Conservation (phyloP, 345 rosid species). For the Rhodomyrtus tomentosa region DNA sequence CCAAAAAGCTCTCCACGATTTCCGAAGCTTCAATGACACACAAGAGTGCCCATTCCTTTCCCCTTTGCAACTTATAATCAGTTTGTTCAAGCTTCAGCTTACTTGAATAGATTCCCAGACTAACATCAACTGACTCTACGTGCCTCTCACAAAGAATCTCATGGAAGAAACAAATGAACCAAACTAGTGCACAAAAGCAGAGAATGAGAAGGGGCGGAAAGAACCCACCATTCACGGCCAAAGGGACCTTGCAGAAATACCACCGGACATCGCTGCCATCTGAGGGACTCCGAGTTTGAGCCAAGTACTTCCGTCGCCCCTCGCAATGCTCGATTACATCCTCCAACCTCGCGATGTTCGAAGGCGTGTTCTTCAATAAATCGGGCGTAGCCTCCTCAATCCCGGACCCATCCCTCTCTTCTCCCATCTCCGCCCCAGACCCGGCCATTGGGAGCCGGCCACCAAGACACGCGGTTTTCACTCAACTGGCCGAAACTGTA, state of each 20-base stretch:
- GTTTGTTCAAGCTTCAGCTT: not conserved
- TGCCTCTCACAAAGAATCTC: not conserved
- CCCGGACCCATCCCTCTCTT: not conserved
- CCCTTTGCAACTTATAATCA: not conserved
- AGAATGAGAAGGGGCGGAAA: not conserved
- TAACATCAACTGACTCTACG: not conserved
- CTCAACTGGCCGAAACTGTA: not conserved
- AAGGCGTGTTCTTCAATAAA: conserved; percentile 82
- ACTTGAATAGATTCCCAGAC: not conserved
- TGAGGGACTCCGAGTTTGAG: conserved; percentile 75
- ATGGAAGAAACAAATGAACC: not conserved
- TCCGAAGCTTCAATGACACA: not conserved
- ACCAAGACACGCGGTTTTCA: not conserved
- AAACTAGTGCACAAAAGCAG: not conserved
- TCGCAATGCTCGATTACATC: conserved; percentile 68
- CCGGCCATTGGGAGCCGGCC: not conserved
- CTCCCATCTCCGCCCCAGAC: not conserved
- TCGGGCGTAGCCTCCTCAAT: conserved; percentile 51
- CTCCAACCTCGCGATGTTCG: conserved; percentile 81
- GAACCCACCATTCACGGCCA: conserved; percentile 59
- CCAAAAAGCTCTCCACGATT: not conserved
- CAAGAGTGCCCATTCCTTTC: not conserved
- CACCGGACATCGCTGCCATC: conserved; percentile 91
- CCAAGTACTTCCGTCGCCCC: conserved; percentile 82
- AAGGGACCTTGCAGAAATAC: conserved; percentile 83